Percentiles rank a stretch among this genome's conserved stretches.
These are phyloP conservation scores for Chalciporus chontae DNA, from an alignment of 768 basidiomycete genomes.

Conservation along the genomic window DNA sequence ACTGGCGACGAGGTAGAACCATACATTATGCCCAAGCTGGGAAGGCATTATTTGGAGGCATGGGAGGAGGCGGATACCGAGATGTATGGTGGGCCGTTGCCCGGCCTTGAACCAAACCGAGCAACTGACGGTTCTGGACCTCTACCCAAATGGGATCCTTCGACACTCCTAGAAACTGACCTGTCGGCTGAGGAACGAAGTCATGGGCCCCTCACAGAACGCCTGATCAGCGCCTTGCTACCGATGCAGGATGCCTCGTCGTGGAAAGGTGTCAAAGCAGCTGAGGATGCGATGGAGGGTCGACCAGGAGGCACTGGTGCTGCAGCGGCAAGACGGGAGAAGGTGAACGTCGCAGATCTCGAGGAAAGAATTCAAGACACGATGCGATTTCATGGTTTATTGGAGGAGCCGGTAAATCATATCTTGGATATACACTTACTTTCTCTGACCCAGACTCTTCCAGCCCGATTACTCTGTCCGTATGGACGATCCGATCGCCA, in stretches of 20 bases:
- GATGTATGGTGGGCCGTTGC: slow-evolving; percentile 40
- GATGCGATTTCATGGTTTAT: slow-evolving; percentile 70
- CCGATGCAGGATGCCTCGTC: slow-evolving; percentile 61
- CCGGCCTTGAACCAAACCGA: slow-evolving; percentile 38
- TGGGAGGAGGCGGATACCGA: slow-evolving; percentile 92
- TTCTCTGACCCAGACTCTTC: slow-evolving; percentile 20
- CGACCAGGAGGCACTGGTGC: slow-evolving; percentile 76
- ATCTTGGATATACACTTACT: slow-evolving; percentile 9
- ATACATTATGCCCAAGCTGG: slow-evolving; percentile 82
- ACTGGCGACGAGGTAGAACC: slow-evolving; percentile 89
- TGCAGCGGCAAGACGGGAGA: slow-evolving; percentile 70
- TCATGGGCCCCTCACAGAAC: slow-evolving; percentile 85
- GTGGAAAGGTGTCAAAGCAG: slow-evolving; percentile 79
- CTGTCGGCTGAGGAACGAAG: slow-evolving; percentile 71
- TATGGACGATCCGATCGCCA: slow-evolving; percentile 92
- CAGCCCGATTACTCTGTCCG: slow-evolving; percentile 74
- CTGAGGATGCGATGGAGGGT: slow-evolving; percentile 82
- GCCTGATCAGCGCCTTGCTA: slow-evolving; percentile 70
- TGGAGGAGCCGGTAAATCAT: slow-evolving; percentile 63
- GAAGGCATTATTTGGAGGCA: slow-evolving; percentile 78
- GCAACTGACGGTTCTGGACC: slow-evolving; percentile 31
- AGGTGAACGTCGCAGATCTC: slow-evolving; percentile 74
- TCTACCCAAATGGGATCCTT: slow-evolving; percentile 77
- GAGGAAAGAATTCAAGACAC: slow-evolving; percentile 74
- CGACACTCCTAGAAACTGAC: slow-evolving; percentile 70